These are phyloP conservation scores for Herpetomonas muscarum DNA, from an alignment of 208 protist species.

Conservation along the genomic window DNA sequence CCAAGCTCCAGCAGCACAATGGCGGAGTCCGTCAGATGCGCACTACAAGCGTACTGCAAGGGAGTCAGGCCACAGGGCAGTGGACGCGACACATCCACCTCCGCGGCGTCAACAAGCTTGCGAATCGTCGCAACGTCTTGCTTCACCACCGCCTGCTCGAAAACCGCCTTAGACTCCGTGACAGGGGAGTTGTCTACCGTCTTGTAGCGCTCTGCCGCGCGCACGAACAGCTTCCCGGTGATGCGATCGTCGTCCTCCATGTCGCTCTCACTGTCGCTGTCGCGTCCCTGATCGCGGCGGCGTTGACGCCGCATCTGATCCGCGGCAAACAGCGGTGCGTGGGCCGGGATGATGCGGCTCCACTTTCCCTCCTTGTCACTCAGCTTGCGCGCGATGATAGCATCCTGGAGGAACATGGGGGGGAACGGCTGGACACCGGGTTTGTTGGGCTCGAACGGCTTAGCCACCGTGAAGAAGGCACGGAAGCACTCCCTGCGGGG, in stretches of 20 bases:
- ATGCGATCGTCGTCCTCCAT: conserved; percentile 57
- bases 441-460: conserved; percentile 60
- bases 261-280: conserved; percentile 87
- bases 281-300: conserved; percentile 57
- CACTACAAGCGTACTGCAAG: conserved; percentile 70
- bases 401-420: conserved; percentile 63
- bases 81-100: conserved; percentile 51
- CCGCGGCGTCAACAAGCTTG: conserved; percentile 29
- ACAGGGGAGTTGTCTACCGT: conserved; percentile 49
- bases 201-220: conserved; percentile 67
- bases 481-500: conserved; percentile 85
- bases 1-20: conserved; percentile 60
- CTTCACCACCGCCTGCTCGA: conserved; percentile 49
- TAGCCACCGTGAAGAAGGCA: conserved; percentile 64
- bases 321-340: conserved; percentile 35
- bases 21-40: conserved; percentile 49
- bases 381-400: conserved; percentile 50
- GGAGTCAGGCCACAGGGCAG: conserved; percentile 79
- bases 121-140: conserved; percentile 48
- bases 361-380: conserved; percentile 45
- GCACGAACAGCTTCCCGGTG: conserved; percentile 81
- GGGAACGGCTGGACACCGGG: conserved; percentile 61
- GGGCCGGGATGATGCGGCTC: conserved; percentile 48
- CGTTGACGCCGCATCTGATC: conserved; percentile 42
- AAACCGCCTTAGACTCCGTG: conserved; percentile 50